Evolutionary conservation across 257 asterid genomes (phyloP).

Genomic region (Schizonepeta tenuifolia): DNA sequence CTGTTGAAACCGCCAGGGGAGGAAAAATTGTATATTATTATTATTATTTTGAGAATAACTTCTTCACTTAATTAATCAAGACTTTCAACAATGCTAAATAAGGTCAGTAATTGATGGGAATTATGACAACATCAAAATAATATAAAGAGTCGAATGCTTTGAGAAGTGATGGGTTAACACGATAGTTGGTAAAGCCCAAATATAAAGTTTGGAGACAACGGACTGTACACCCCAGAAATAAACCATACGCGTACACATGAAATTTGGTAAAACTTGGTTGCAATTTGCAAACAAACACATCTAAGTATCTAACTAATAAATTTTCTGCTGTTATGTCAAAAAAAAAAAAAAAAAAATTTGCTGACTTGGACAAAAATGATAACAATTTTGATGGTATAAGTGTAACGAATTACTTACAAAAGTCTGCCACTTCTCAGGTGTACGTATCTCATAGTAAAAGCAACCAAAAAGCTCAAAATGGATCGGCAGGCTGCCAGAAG

Average conservation of each 20-base stretch:
- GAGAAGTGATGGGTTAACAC: background rate
- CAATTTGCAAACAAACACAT: background rate
- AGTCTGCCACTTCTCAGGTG: background rate
- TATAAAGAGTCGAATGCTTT: background rate
- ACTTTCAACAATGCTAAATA: background rate
- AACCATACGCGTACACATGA: too few relatives aligned
- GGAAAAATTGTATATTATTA: background rate
- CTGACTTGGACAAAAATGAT: slow-evolving; percentile 3
- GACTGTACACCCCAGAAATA: background rate
- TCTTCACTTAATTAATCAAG: background rate
- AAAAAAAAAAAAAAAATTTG: too few relatives aligned
- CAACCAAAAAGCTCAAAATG: slow-evolving; percentile 22
- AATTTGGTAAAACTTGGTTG: too few relatives aligned
- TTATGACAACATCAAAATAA: background rate
- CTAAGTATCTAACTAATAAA: slow-evolving; percentile 35
- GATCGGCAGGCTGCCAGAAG: background rate
- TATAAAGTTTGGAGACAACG: background rate
- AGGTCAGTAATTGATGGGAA: background rate
- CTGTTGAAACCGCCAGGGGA: too few relatives aligned
- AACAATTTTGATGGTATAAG: too few relatives aligned
- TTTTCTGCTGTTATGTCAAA: too few relatives aligned
- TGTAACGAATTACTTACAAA: too few relatives aligned
- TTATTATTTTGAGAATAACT: too few relatives aligned
- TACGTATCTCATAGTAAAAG: background rate
- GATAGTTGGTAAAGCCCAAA: background rate